phyloP scores from a whole-genome alignment of 345 rosid species.

The Melastoma malabathricum region DNA sequence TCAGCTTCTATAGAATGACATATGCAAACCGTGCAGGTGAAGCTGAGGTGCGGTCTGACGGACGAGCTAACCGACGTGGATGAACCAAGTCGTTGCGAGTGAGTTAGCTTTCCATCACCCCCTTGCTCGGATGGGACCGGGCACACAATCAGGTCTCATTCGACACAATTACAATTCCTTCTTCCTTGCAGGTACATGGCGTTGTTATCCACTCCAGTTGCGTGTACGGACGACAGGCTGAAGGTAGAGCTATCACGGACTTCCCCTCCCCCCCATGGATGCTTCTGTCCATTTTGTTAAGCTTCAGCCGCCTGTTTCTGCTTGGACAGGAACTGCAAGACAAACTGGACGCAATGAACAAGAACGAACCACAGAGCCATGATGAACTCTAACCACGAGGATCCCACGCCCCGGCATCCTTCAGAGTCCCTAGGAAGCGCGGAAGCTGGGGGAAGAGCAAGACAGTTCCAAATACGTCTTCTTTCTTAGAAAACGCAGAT shows the following conservation, averaged over 20 bases:
- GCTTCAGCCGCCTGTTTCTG: too few species aligned
- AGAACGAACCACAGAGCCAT: constrained; percentile 42
- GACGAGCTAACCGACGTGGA: constrained; percentile 73
- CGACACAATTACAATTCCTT: background rate
- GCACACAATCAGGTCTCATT: constrained; percentile 4
- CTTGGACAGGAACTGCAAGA: constrained; percentile 56
- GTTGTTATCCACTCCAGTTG: constrained; percentile 54
- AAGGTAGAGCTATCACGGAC: constrained; percentile 26
- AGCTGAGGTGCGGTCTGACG: constrained; percentile 73
- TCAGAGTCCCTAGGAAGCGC: too few species aligned
- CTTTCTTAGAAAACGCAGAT: too few species aligned
- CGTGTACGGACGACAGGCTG: constrained; percentile 62
- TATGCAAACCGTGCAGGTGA: constrained; percentile 35
- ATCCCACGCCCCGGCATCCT: too few species aligned
- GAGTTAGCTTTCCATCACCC: constrained; percentile 10
- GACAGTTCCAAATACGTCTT: too few species aligned
- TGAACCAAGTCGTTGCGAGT: constrained; percentile 99
- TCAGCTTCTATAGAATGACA: background rate
- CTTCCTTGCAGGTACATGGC: constrained; percentile 46
- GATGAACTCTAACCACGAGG: constrained; percentile 50
- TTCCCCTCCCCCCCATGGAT: background rate
- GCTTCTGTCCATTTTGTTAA: too few species aligned
- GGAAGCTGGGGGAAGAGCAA: too few species aligned
- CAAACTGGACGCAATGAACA: constrained; percentile 54
- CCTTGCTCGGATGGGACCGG: background rate